Percentiles rank a stretch among this genome's conserved stretches.
Evolutionary conservation across 2,329 filamentous ascomycete species (phyloP).

Genomic region (Pseudocercospora crystallina): DNA sequence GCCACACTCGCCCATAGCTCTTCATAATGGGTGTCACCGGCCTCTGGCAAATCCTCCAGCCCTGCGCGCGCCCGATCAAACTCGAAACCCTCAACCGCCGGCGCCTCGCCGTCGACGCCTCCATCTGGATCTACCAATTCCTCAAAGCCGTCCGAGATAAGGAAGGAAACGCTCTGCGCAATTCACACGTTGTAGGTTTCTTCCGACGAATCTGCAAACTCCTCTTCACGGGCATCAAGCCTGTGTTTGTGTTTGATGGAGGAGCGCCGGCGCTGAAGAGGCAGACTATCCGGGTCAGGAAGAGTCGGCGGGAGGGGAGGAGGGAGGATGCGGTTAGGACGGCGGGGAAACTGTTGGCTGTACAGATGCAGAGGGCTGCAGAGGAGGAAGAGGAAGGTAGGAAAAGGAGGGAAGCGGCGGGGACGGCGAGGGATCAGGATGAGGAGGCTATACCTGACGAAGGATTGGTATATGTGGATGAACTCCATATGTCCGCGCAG

Average conservation of each 20-base stretch:
- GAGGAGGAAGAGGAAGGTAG: conserved; percentile 78
- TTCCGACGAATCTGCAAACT: conserved; percentile 98
- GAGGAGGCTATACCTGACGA: conserved; percentile 69
- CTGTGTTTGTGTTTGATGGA: conserved; percentile 97
- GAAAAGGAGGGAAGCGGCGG: conserved; percentile 42
- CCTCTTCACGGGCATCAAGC: conserved; percentile 91
- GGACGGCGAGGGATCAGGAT: conserved; percentile 36
- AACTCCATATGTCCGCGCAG: conserved; percentile 74
- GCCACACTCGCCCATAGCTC: neutral
- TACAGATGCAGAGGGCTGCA: conserved; percentile 88
- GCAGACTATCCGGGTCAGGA: conserved; percentile 79
- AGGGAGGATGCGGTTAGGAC: conserved; percentile 91
- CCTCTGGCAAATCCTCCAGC: conserved; percentile 94
- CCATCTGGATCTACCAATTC: conserved; percentile 99
- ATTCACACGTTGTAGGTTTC: conserved; percentile 95
- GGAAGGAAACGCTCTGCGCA: conserved; percentile 92
- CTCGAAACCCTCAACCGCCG: conserved; percentile 95
- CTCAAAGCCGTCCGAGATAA: conserved; percentile 98
- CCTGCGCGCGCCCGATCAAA: conserved; percentile 92
- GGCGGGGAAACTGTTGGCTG: conserved; percentile 83
- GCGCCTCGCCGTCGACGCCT: conserved; percentile 93
- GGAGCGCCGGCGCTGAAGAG: conserved; percentile 88
- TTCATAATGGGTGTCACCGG: conserved; percentile 90
- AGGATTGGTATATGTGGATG: conserved; percentile 85
- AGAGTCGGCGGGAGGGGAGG: conserved; percentile 78